phyloP scores from a whole-genome alignment of 2,329 filamentous ascomycete species.

The Colletotrichum cuscutae region DNA sequence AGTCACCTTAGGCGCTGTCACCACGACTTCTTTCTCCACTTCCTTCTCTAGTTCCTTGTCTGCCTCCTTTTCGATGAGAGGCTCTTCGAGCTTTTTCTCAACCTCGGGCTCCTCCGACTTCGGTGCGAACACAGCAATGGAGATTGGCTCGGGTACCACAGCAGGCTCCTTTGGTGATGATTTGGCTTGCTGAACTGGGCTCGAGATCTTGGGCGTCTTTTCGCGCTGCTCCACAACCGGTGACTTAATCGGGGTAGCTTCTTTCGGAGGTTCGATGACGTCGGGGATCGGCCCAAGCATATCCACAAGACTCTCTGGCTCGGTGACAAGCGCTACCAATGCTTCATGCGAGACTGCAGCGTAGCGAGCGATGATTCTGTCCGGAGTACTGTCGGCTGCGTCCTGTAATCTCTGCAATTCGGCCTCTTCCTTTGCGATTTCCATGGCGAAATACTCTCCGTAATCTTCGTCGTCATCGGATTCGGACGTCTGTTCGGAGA shows the following conservation, averaged over 20 bases:
- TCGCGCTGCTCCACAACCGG: conserved; percentile 23
- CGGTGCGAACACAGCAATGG: neutral
- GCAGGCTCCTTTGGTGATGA: neutral
- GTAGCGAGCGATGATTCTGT: conserved; percentile 57
- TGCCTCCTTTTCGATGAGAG: neutral
- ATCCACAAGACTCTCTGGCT: conserved; percentile 54
- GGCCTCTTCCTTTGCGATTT: conserved; percentile 62
- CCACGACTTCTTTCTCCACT: neutral
- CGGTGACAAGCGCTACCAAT: conserved; percentile 57
- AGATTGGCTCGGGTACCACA: neutral
- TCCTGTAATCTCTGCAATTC: conserved; percentile 59
- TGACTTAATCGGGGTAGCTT: conserved; percentile 18
- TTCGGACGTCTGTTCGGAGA: conserved; percentile 60
- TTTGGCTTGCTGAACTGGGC: conserved; percentile 18
- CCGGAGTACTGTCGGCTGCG: conserved; percentile 49
- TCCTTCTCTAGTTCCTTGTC: neutral
- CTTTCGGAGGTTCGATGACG: conserved; percentile 33
- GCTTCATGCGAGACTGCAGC: conserved; percentile 60
- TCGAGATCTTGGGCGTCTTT: conserved; percentile 8
- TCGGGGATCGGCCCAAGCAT: conserved; percentile 55
- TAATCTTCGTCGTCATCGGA: conserved; percentile 67
- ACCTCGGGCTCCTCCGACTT: neutral
- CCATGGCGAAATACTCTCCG: conserved; percentile 64
- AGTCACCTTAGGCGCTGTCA: neutral
- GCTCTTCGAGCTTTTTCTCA: conserved; percentile 17